phyloP scores from a whole-genome alignment of 306 rosid species.

The Cucumis hystrix region DNA sequence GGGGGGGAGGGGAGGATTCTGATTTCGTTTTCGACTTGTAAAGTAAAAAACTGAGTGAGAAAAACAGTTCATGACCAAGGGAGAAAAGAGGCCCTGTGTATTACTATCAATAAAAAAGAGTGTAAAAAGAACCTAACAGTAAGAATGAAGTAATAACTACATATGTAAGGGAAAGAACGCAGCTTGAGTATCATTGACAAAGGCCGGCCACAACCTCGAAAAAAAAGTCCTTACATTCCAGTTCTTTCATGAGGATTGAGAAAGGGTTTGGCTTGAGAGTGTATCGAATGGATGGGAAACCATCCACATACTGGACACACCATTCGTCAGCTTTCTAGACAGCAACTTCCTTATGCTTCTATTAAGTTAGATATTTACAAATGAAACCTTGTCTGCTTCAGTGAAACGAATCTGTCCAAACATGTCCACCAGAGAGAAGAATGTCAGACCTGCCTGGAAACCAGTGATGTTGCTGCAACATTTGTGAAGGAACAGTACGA shows the following conservation, averaged over 20 bases:
- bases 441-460: neutral
- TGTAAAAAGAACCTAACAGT: constrained; percentile 1
- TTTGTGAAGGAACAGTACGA: neutral
- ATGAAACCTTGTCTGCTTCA: constrained; percentile 44
- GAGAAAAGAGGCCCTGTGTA: neutral
- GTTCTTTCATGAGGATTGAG: constrained; percentile 32
- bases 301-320: constrained; percentile 27
- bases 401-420: neutral
- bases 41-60: neutral
- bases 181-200: constrained; percentile 17
- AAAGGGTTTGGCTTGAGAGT: constrained; percentile 27
- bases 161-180: neutral
- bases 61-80: neutral
- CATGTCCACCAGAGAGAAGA: neutral
- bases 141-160: constrained; percentile 6
- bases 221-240: constrained; percentile 50
- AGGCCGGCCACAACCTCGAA: constrained; percentile 36
- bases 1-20: neutral
- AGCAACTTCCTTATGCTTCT: constrained; percentile 39
- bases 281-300: constrained; percentile 33
- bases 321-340: constrained; percentile 40
- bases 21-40: neutral
- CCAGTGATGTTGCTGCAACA: neutral
- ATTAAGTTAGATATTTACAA: constrained; percentile 87
- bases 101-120: neutral